A percentile compares a stretch with the other conserved stretches of the same genome.
Evolutionary conservation across 805 yeast species (phyloP).

Genomic region (Sungouiella blattae): DNA sequence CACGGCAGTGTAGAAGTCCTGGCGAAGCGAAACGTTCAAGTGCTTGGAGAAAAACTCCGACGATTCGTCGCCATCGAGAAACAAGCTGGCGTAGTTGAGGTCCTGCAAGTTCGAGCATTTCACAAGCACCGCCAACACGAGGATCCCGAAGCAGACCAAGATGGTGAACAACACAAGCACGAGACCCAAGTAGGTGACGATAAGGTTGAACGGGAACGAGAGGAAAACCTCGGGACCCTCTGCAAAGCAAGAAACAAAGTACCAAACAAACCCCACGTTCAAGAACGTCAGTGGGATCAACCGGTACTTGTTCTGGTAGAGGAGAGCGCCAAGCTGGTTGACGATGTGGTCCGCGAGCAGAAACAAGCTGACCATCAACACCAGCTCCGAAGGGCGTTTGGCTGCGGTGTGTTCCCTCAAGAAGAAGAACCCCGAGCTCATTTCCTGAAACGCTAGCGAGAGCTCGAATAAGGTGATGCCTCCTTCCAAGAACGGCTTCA

Average conservation of each 20-base stretch:
- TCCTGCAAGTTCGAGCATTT: conserved; percentile 41
- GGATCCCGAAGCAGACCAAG: conserved; percentile 49
- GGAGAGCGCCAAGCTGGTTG: conserved; percentile 60
- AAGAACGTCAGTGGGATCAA: conserved; percentile 60
- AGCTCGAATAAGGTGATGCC: conserved; percentile 74
- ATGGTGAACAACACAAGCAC: conserved; percentile 50
- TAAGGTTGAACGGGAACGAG: conserved; percentile 52
- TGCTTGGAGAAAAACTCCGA: conserved; percentile 20
- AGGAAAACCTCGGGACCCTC: conserved; percentile 34
- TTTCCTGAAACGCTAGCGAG: conserved; percentile 73
- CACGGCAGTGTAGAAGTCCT: conserved; percentile 65
- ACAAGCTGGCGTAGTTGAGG: conserved; percentile 34
- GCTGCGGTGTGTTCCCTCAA: conserved; percentile 16
- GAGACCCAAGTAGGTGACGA: conserved; percentile 66
- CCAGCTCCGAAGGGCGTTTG: conserved; percentile 49
- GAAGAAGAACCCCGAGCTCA: conserved; percentile 38
- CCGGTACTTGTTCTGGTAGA: conserved; percentile 50
- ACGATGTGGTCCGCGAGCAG: conserved; percentile 57
- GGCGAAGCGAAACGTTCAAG: conserved; percentile 42
- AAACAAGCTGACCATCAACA: conserved; percentile 49
- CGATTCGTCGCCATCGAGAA: conserved; percentile 22
- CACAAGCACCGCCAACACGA: conserved; percentile 55
- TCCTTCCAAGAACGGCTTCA: conserved; percentile 55
- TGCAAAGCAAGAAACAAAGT: conserved; percentile 32
- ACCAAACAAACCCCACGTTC: conserved; percentile 44